Percentiles rank a stretch among this genome's conserved stretches.
Conservation (phyloP, 148 eudicot species). For the Fallopia convolvulus region DNA sequence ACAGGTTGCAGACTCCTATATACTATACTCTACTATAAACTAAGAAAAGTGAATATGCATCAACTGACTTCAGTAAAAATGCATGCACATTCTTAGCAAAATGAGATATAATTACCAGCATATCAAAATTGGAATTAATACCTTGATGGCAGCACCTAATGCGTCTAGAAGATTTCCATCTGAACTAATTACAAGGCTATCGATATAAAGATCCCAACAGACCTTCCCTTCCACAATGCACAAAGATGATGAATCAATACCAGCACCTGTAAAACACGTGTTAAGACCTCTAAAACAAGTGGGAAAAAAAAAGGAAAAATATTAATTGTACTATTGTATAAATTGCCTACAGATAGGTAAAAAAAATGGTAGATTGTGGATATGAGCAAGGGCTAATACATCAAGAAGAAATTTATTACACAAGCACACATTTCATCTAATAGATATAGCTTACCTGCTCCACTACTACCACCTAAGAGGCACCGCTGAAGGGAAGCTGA, state of each 20-base stretch:
- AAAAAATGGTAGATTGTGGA: not conserved
- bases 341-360: not conserved
- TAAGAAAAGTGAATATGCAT: not conserved
- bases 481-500: conserved; percentile 64
- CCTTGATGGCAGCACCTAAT: conserved; percentile 94
- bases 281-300: not conserved
- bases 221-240: conserved; percentile 72
- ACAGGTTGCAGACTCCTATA: not conserved
- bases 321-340: not conserved
- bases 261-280: conserved; percentile 60
- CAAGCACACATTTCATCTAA: not conserved
- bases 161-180: conserved; percentile 95
- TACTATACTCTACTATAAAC: not conserved
- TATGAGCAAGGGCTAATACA: not conserved
- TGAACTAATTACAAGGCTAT: conserved; percentile 79
- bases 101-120: not conserved
- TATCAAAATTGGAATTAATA: conserved; percentile 14
- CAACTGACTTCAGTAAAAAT: not conserved
- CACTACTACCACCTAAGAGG: conserved; percentile 80
- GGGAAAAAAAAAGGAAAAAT: not conserved
- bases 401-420: not conserved
- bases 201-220: conserved; percentile 97
- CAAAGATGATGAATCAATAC: conserved; percentile 79
- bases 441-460: conserved; percentile 40
- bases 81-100: not conserved